Evolutionary conservation across 805 yeast genomes (phyloP).

Genomic region (Scheffersomyces ergatensis): DNA sequence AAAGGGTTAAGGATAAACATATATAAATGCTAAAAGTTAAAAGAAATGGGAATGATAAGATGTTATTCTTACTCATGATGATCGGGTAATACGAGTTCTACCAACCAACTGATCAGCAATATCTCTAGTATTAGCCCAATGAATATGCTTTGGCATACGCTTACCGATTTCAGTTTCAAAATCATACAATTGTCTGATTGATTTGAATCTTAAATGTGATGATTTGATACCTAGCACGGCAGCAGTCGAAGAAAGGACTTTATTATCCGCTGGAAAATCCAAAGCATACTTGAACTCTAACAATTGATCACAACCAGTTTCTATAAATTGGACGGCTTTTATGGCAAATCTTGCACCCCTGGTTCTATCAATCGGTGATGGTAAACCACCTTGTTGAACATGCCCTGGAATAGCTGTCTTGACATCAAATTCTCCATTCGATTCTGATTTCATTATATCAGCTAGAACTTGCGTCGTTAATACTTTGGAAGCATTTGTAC

Average conservation of each 20-base stretch:
- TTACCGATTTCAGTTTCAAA: conserved; percentile 75
- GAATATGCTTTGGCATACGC: conserved; percentile 87
- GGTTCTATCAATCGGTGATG: conserved; percentile 91
- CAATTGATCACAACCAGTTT: conserved; percentile 38
- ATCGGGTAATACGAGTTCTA: conserved; percentile 35
- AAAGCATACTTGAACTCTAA: conserved; percentile 18
- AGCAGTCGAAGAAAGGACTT: conserved; percentile 50
- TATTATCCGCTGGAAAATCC: conserved; percentile 32
- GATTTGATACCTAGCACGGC: conserved; percentile 81
- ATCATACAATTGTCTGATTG: conserved; percentile 77
- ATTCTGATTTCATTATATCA: conserved; percentile 77
- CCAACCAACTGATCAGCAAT: conserved; percentile 85
- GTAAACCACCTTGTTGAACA: conserved; percentile 95
- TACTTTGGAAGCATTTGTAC: conserved; percentile 78
- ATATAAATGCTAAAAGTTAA: no score
- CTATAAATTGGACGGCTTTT: conserved; percentile 85
- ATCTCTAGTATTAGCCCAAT: conserved; percentile 76
- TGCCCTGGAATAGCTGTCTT: conserved; percentile 98
- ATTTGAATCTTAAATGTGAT: conserved; percentile 70
- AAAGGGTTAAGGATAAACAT: no score
- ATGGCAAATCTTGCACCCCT: conserved; percentile 88
- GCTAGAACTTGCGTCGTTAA: conserved; percentile 82
- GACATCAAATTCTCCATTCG: conserved; percentile 75
- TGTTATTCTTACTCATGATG: background rate
- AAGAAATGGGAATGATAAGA: no score